phyloP scores from a whole-genome alignment of 352 stramenopile genomes.

The Pythium volutum region DNA sequence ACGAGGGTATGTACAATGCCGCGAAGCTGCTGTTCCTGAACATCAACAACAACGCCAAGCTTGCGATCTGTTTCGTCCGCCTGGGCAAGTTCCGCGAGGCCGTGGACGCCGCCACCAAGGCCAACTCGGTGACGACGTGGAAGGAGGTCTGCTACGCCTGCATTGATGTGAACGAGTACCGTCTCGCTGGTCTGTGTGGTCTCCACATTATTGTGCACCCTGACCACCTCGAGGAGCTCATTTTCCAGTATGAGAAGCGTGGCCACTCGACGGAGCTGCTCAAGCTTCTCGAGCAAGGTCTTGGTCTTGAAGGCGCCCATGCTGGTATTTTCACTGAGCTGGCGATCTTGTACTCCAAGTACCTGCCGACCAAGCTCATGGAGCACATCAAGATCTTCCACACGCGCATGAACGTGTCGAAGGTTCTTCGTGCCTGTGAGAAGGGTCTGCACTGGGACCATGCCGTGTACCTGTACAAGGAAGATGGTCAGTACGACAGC shows the following conservation, averaged over 20 bases:
- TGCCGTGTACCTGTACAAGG: conserved; percentile 99
- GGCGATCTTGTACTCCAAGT: conserved; percentile 99
- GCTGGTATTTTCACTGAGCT: conserved; percentile 99
- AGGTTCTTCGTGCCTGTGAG: conserved; percentile 97
- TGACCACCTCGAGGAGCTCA: conserved; percentile 99
- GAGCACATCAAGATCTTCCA: conserved; percentile 99
- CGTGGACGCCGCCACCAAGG: conserved; percentile 98
- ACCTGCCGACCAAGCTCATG: conserved; percentile 99
- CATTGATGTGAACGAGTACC: conserved; percentile 97
- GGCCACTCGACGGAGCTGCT: conserved; percentile 96
- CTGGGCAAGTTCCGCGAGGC: conserved; percentile 99
- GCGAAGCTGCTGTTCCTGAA: conserved; percentile 99
- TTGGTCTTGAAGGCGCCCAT: conserved; percentile 98
- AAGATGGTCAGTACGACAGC: conserved; percentile 99
- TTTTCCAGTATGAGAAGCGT: conserved; percentile 98
- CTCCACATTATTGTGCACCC: conserved; percentile 99
- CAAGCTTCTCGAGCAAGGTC: conserved; percentile 98
- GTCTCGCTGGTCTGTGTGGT: conserved; percentile 96
- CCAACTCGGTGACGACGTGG: conserved; percentile 99
- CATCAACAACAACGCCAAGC: conserved; percentile 99
- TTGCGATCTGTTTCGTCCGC: conserved; percentile 99
- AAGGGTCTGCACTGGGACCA: conserved; percentile 98
- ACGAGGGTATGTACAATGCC: conserved; percentile 98
- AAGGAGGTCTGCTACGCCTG: conserved; percentile 99
- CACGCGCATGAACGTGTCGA: conserved; percentile 98